phyloP scores from a whole-genome alignment of 2,329 filamentous ascomycete species.

The Sporothrix globosa region DNA sequence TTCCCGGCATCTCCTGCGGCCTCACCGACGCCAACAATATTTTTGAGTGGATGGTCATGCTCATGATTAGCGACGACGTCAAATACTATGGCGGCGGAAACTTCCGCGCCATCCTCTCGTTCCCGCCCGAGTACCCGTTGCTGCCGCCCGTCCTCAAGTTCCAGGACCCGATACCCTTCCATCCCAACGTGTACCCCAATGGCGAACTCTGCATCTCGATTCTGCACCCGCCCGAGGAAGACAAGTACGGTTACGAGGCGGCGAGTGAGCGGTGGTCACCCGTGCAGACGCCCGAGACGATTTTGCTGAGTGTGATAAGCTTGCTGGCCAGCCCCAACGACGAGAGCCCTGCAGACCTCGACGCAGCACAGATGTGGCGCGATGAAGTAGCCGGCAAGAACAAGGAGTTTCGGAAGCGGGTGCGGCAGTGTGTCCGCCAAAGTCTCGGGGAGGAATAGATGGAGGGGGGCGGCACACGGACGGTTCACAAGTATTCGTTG shows the following conservation, averaged over 20 bases:
- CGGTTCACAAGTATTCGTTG: neutral
- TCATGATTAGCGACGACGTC: slow-evolving; percentile 95
- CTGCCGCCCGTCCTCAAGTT: slow-evolving; percentile 89
- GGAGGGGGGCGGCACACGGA: neutral
- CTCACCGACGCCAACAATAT: slow-evolving; percentile 83
- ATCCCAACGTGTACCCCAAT: slow-evolving; percentile 88
- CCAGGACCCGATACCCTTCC: slow-evolving; percentile 79
- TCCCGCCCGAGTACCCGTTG: slow-evolving; percentile 84
- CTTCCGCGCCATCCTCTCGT: slow-evolving; percentile 82
- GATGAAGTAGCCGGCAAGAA: slow-evolving; percentile 67
- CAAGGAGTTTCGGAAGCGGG: slow-evolving; percentile 76
- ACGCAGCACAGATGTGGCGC: slow-evolving; percentile 85
- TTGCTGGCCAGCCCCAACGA: slow-evolving; percentile 92
- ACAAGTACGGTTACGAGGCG: slow-evolving; percentile 89
- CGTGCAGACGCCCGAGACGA: slow-evolving; percentile 93
- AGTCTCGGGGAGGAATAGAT: slow-evolving; percentile 72
- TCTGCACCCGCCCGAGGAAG: slow-evolving; percentile 91
- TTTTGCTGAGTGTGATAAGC: slow-evolving; percentile 87
- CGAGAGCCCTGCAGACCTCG: slow-evolving; percentile 92
- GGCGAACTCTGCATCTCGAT: slow-evolving; percentile 97
- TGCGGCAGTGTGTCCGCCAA: slow-evolving; percentile 77
- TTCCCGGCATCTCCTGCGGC: slow-evolving; percentile 92
- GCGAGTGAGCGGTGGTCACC: slow-evolving; percentile 91
- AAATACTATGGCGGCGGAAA: slow-evolving; percentile 93
- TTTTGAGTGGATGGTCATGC: slow-evolving; percentile 98